Base-by-base conservation (phyloP, 1,284 basidiomycete species). In the Exobasidium cylindrosporum region DNA sequence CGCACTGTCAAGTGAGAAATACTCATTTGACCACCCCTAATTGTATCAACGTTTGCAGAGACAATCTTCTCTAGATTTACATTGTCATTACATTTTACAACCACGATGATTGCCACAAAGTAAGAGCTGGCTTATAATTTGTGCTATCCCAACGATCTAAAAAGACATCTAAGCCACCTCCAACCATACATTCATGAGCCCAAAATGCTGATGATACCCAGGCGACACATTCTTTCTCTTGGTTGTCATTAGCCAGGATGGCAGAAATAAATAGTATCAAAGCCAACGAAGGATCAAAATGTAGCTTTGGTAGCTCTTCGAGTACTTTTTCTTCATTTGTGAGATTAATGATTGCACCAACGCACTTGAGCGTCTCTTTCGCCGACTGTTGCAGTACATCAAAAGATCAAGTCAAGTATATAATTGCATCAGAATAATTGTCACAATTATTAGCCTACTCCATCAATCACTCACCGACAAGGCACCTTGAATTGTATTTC, bases 121-220 rank as follows among this genome's bases (percentile, higher is more conserved):
- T 21, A 13, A 55, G 17, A 14, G 53, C 53, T 4, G 53, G 53
- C 21, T 35, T 14, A 55, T 26, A 35, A 6, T n/a, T 23, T 21
- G 4, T 29, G 2, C n/a, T 11, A 4, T 35, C n/a, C 31, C 53
- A 31, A n/a, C 53, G 53, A 35, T 55, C 32, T 29, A 55, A 23
- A 29, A 55, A 55, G 30, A 55, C 53, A 29, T 35, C 53, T 26
- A 40, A 5, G 17, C 53, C 53, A n/a, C 53, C 53, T 55, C 53
- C 53, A 11, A 35, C 26, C 31, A 35, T 55, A 44, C 32, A 35
- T 26, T 55, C 21, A 32, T 55, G 53, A 4, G 53, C 53, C n/a
- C 29, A 44, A 28, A 40, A 55, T 4, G 53, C 53, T 13, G 53
- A 23, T 4, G n/a, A 14, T 6, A 26, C 21, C 53, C 53, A 55